Percentiles rank a stretch among this genome's conserved stretches.
These are phyloP conservation scores for Protomyces gravidus DNA, from an alignment of 1,139 yeast species.

Conservation along the genomic window DNA sequence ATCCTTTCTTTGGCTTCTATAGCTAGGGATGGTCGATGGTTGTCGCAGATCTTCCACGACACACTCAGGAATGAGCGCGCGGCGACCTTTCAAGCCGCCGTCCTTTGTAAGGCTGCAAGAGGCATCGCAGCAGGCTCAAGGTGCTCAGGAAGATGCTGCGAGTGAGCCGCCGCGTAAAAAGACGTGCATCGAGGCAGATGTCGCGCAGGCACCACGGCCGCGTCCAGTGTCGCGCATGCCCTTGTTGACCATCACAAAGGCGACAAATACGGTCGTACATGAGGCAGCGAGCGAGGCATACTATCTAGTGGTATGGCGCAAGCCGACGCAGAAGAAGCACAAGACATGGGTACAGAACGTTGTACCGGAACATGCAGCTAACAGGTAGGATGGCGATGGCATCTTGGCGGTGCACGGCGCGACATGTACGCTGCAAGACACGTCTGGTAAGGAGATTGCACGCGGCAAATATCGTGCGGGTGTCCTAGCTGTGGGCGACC, in stretches of 20 bases:
- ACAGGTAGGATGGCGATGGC: constrained; percentile 69
- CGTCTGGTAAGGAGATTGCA: constrained; percentile 35
- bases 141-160: neutral
- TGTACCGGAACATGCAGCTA: neutral
- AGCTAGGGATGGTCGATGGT: no score
- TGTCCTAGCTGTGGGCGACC: constrained; percentile 43
- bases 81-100: neutral
- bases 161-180: neutral
- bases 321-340: constrained; percentile 67
- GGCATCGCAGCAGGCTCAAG: neutral
- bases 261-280: neutral
- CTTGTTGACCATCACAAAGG: constrained; percentile 12
- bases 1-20: no score
- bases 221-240: constrained; percentile 1
- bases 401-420: constrained; percentile 42
- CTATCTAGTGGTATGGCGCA: constrained; percentile 59
- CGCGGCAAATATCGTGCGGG: constrained; percentile 19
- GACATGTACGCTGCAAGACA: constrained; percentile 34
- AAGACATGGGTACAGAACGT: constrained; percentile 64
- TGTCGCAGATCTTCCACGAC: no score
- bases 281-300: neutral
- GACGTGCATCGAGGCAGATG: neutral
- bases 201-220: neutral
- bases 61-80: neutral
- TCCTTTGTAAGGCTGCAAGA: neutral